phyloP scores from a whole-genome alignment of 129 eudicot species.

The Solidago caesia region DNA sequence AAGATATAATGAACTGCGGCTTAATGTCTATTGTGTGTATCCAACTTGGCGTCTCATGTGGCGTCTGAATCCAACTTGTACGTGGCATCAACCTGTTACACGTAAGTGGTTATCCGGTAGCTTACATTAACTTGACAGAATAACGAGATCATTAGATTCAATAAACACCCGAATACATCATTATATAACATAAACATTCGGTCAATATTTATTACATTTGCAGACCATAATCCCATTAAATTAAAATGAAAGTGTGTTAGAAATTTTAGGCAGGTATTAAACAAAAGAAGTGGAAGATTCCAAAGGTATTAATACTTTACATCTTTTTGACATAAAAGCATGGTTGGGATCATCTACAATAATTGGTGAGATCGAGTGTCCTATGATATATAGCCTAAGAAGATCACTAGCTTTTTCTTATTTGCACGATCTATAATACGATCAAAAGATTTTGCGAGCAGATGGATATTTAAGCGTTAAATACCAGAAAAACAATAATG shows the following conservation, averaged over 20 bases:
- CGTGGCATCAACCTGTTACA: no score
- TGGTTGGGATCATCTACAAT: constrained; percentile 87
- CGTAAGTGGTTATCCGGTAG: no score
- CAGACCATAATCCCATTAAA: no score
- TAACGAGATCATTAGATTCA: no score
- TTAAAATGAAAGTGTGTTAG: constrained; percentile 25
- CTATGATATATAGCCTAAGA: constrained; percentile 74
- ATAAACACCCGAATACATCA: no score
- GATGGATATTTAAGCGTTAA: constrained; percentile 68
- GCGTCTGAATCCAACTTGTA: no score
- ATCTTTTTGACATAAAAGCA: constrained; percentile 72
- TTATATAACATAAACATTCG: no score
- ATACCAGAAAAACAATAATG: neutral
- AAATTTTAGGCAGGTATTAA: neutral
- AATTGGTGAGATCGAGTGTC: constrained; percentile 61
- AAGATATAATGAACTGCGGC: no score
- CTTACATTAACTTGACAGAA: no score
- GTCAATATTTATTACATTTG: no score
- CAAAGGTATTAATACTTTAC: constrained; percentile 40
- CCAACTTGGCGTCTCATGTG: no score
- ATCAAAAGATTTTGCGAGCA: constrained; percentile 57
- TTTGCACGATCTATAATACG: constrained; percentile 46
- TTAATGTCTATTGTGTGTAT: no score
- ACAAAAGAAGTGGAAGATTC: neutral
- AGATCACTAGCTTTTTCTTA: constrained; percentile 58